phyloP scores from a whole-genome alignment of 306 rosid species.

The Cicer chorassanicum region DNA sequence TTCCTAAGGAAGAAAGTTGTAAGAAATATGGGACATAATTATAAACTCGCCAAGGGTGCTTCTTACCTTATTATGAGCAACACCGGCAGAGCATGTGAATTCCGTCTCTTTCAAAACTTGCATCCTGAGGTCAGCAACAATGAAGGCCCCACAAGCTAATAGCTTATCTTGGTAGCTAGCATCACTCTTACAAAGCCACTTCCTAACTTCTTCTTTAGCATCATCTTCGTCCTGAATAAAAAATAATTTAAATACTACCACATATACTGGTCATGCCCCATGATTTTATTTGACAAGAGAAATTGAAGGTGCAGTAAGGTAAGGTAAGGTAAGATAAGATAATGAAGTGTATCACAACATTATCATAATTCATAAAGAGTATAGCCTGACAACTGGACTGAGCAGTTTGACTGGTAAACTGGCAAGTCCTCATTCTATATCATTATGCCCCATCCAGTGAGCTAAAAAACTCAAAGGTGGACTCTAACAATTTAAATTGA shows the following conservation, averaged over 20 bases:
- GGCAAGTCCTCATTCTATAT: slow-evolving; percentile 17
- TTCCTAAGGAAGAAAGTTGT: slow-evolving; percentile 20
- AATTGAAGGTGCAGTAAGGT: slow-evolving; percentile 6
- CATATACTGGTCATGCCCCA: slow-evolving; percentile 21
- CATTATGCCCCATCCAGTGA: slow-evolving; percentile 19
- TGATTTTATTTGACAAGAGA: slow-evolving; percentile 36
- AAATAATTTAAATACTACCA: slow-evolving; percentile 47
- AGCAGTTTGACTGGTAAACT: slow-evolving; percentile 10
- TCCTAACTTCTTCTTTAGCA: slow-evolving; percentile 64
- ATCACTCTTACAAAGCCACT: slow-evolving; percentile 70
- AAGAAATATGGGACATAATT: background rate
- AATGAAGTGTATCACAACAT: slow-evolving; percentile 12
- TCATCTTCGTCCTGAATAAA: slow-evolving; percentile 65
- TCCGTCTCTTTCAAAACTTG: slow-evolving; percentile 87
- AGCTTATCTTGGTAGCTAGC: slow-evolving; percentile 81
- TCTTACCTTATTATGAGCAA: slow-evolving; percentile 94
- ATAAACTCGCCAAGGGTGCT: slow-evolving; percentile 21
- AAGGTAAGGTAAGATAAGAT: background rate
- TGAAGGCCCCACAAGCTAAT: slow-evolving; percentile 89
- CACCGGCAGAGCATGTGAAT: slow-evolving; percentile 96
- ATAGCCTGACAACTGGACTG: slow-evolving; percentile 10
- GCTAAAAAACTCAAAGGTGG: slow-evolving; percentile 21
- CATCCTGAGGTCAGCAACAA: slow-evolving; percentile 88
- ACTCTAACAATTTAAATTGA: background rate
- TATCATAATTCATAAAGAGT: slow-evolving; percentile 1